phyloP scores from a whole-genome alignment of 306 rosid species.

The Medicago truncatula region MtrunA17r5.0-ANR NC_053042.1:31769501-31770000 shows the following conservation, averaged over 20 bases:
- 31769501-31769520: constrained; percentile 53
- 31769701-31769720: neutral
- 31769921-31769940: too few species aligned
- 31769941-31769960: too few species aligned
- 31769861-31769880: neutral
- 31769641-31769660: neutral
- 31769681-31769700: neutral
- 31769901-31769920: too few species aligned
- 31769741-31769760: neutral
- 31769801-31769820: neutral
- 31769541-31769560: constrained; percentile 92
- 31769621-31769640: neutral
- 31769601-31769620: neutral
- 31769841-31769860: neutral
- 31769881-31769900: neutral
- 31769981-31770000: neutral
- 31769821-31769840: neutral
- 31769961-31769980: neutral
- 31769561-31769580: constrained; percentile 79
- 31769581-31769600: constrained; percentile 51
- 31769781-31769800: neutral
- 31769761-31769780: neutral
- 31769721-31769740: neutral
- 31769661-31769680: neutral
- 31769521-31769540: constrained; percentile 87